phyloP scores from a whole-genome alignment of 441 rosid genomes.

The Adansonia grandidieri region DNA sequence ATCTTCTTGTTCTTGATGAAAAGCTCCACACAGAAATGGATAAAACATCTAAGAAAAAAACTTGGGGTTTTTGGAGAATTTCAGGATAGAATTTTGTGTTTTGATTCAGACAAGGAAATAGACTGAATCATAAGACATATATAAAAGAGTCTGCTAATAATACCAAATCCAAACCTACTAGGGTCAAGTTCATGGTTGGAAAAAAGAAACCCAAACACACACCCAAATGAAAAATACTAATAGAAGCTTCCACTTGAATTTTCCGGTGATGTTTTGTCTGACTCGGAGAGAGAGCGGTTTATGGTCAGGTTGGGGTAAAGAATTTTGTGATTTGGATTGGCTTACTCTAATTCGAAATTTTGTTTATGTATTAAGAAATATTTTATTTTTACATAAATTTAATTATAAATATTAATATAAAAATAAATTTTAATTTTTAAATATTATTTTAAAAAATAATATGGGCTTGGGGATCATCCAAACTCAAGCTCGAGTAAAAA shows the following conservation, averaged over 20 bases:
- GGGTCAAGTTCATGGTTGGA: constrained; percentile 1
- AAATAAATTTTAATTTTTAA: no score
- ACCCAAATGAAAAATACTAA: background rate
- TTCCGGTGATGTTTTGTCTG: background rate
- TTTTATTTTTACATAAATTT: no score
- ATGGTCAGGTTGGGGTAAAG: no score
- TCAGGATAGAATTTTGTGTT: background rate
- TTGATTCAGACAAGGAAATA: background rate
- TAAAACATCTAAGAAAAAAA: constrained; percentile 37
- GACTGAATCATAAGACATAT: background rate
- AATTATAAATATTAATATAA: no score
- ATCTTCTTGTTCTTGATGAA: background rate
- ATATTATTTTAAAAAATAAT: no score
- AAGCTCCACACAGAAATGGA: background rate
- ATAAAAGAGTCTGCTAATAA: background rate
- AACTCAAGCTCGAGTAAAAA: no score
- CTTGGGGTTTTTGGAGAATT: background rate
- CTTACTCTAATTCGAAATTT: background rate
- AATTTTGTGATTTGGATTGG: no score
- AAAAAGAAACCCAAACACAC: background rate
- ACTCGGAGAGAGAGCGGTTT: background rate
- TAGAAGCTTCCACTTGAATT: constrained; percentile 3
- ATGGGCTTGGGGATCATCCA: no score
- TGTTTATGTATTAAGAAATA: no score
- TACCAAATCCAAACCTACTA: background rate